Evolutionary conservation across 202 grass and related monocot genomes (phyloP), one percentile per base, ranked within the genome.

Genomic region (Hordeum pubiflorum): DNA sequence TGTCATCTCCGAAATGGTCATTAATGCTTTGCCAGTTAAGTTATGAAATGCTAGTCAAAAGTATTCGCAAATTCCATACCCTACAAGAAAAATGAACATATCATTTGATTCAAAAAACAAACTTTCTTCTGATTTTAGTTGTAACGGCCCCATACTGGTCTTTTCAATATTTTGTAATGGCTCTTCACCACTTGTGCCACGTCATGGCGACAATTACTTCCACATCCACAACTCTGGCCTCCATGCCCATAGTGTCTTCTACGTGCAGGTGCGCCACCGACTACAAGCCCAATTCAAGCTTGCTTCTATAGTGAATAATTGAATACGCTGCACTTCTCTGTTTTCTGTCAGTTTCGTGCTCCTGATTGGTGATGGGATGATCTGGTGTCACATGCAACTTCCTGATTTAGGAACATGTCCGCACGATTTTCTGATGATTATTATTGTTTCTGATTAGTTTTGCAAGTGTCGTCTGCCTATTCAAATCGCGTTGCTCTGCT

Each of bases 241-340:
- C 12, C 43, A 46, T 46, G 87, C 87, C n/a, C 94, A 97, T 78
- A 97, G 91, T 54, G 94, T 97, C 3, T 86, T 92, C 73, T 97
- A 97, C 44, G 86, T 94, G 59, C 94, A 90, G 84, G 94, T 97
- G 78, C 14, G 27, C 26, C 11, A 44, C 41, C 41, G 3, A 9
- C 22, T 10, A 13, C 9, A 12, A 43, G 12, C 20, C 13, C 34
- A 15, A 21, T 59, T 75, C 13, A 1, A 24, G 21, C 9, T 40
- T 67, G 18, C 63, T 10, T 66, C 29, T 36, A 14, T 46, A 46
- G 13, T 46, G 43, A 1, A 46, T 46, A 46, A 46, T 50, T 46
- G 0, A 14, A 10, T 55, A 46, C 13, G 15, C 24, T 14, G 7
- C 2, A 2, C 0, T 18, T 0, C 50, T 64, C n/a, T 78, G 59